Evolutionary conservation across 768 basidiomycete genomes (phyloP).

Genomic region (Mycena maculata): DNA sequence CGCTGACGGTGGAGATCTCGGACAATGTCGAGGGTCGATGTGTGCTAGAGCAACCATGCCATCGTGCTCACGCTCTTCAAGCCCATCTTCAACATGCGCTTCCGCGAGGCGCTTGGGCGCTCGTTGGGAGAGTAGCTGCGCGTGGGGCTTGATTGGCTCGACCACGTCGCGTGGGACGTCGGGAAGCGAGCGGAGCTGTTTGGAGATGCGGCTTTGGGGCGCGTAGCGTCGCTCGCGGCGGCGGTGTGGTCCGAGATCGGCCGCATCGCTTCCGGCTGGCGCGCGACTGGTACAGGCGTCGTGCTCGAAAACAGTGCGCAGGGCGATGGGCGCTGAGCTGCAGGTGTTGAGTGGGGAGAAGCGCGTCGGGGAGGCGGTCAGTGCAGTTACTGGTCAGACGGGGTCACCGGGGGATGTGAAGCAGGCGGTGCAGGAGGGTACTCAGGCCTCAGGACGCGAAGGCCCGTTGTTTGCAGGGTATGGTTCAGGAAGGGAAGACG

Average conservation of each 20-base stretch:
- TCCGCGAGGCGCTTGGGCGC: slow-evolving; percentile 71
- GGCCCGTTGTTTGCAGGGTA: slow-evolving; percentile 41
- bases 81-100: slow-evolving; percentile 65
- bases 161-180: slow-evolving; percentile 70
- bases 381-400: neutral
- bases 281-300: slow-evolving; percentile 72
- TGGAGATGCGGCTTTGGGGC: slow-evolving; percentile 67
- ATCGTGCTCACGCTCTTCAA: slow-evolving; percentile 71
- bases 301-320: slow-evolving; percentile 59
- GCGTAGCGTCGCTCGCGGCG: slow-evolving; percentile 60
- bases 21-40: slow-evolving; percentile 65
- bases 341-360: slow-evolving; percentile 78
- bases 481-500: slow-evolving; percentile 32
- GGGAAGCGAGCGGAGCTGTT: slow-evolving; percentile 71
- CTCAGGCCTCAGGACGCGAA: slow-evolving; percentile 33
- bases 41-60: slow-evolving; percentile 73
- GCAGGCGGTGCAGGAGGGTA: slow-evolving; percentile 35
- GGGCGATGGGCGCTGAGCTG: slow-evolving; percentile 77
- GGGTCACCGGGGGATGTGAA: neutral
- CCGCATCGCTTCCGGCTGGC: slow-evolving; percentile 55
- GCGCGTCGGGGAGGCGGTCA: slow-evolving; percentile 46
- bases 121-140: slow-evolving; percentile 68
- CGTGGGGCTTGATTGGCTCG: slow-evolving; percentile 61
- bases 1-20: slow-evolving; percentile 63
- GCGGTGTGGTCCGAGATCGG: slow-evolving; percentile 81